A percentile compares a stretch with the other conserved stretches of the same genome.
phyloP scores from a whole-genome alignment of 495 filamentous ascomycete species.

The Penicillium soppii region DNA sequence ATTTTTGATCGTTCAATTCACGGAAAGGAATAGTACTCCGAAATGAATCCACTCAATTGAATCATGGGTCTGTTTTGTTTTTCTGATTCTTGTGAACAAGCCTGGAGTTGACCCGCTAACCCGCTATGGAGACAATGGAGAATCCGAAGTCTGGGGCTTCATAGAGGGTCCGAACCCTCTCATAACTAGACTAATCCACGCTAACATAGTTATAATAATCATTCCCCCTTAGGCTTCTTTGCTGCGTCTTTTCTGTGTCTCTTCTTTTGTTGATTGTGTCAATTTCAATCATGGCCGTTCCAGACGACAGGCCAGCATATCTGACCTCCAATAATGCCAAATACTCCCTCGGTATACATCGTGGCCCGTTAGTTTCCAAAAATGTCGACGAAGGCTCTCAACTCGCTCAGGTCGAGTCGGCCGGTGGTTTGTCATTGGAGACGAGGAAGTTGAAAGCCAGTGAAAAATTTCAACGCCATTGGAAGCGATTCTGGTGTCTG shows the following conservation, averaged over 20 bases:
- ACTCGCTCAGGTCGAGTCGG: conserved; percentile 32
- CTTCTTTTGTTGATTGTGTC: neutral
- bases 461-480: conserved; percentile 34
- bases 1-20: conserved; percentile 2
- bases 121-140: conserved; percentile 3
- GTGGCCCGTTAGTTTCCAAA: conserved; percentile 29
- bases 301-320: conserved; percentile 25
- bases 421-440: conserved; percentile 30
- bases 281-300: conserved; percentile 23
- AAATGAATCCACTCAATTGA: conserved; percentile 4
- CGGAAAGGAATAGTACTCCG: conserved; percentile 22
- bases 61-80: conserved; percentile 3
- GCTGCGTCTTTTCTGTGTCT: neutral
- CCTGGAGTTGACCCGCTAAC: neutral
- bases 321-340: conserved; percentile 31
- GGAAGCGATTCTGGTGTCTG: conserved; percentile 42
- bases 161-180: neutral
- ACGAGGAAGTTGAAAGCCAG: conserved; percentile 23
- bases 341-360: conserved; percentile 35
- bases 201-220: conserved; percentile 3
- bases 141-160: conserved; percentile 8
- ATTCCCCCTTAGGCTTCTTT: neutral
- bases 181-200: no score
- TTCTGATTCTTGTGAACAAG: neutral
- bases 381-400: conserved; percentile 16